Evolutionary conservation across 2,329 filamentous ascomycete genomes (phyloP).

Genomic region (Escovopsis sp.): DNA sequence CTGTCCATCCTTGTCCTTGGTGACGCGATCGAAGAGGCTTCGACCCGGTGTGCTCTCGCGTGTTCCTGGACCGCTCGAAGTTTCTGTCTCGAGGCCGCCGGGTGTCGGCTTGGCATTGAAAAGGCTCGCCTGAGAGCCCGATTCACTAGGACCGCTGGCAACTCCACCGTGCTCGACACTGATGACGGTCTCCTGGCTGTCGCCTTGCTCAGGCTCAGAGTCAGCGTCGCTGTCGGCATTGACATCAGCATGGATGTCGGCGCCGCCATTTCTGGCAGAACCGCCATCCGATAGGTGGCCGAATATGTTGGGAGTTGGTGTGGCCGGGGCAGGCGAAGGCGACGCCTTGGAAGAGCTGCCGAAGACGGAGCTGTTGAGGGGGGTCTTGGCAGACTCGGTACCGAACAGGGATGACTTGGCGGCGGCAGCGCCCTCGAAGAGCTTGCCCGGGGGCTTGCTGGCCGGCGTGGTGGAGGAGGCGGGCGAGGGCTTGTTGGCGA

Average conservation of each 20-base stretch:
- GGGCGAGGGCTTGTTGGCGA: conserved; percentile 33
- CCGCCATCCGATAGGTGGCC: conserved; percentile 42
- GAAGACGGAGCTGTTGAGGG: conserved; percentile 28
- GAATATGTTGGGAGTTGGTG: conserved; percentile 33
- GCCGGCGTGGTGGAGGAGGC: conserved; percentile 17
- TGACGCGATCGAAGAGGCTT: conserved; percentile 41
- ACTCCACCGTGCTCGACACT: conserved; percentile 28
- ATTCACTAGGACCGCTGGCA: conserved; percentile 24
- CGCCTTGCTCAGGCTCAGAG: conserved; percentile 28
- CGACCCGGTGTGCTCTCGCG: conserved; percentile 29
- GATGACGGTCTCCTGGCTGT: conserved; percentile 26
- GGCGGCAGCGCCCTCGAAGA: conserved; percentile 11
- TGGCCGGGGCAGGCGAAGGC: conserved; percentile 7
- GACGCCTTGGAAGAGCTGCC: conserved; percentile 21
- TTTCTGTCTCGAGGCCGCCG: conserved; percentile 9
- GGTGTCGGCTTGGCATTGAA: conserved; percentile 17
- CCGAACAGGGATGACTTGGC: conserved; percentile 19
- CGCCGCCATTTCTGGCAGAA: conserved; percentile 37
- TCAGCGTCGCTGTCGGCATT: conserved; percentile 31
- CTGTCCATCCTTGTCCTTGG: conserved; percentile 33
- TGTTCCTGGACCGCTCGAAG: conserved; percentile 24
- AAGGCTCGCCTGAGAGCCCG: conserved; percentile 13
- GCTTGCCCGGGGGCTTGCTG: conserved; percentile 16
- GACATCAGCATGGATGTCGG: conserved; percentile 26
- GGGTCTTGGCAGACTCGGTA: conserved; percentile 21